Percentiles rank a stretch among this genome's conserved stretches.
phyloP scores from a whole-genome alignment of 495 filamentous ascomycete species.

The Rhypophila decipiens region DNA sequence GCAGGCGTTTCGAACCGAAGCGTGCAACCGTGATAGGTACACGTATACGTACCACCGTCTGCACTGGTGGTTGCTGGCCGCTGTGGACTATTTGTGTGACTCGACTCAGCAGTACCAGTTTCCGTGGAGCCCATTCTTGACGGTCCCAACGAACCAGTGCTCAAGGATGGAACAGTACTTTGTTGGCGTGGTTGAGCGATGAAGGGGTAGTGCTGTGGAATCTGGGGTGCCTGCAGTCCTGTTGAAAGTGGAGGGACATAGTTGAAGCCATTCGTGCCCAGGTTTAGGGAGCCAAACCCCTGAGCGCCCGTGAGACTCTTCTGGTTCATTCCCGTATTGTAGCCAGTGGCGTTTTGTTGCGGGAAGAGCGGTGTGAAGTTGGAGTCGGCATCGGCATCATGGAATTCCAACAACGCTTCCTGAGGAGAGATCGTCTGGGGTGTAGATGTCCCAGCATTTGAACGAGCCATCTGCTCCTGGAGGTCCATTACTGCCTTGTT shows the following conservation, averaged over 20 bases:
- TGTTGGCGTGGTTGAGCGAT: slow-evolving; percentile 36
- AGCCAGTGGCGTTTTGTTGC: slow-evolving; percentile 26
- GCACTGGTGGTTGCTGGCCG: slow-evolving; percentile 60
- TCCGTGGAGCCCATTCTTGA: slow-evolving; percentile 39
- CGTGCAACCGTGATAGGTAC: slow-evolving; percentile 87
- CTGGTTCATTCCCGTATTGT: slow-evolving; percentile 22
- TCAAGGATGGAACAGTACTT: slow-evolving; percentile 39
- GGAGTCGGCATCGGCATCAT: slow-evolving; percentile 62
- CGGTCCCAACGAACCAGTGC: slow-evolving; percentile 27
- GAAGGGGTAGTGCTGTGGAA: slow-evolving; percentile 57
- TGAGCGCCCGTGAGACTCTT: slow-evolving; percentile 24
- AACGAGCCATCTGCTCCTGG: slow-evolving; percentile 43
- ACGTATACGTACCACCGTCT: slow-evolving; percentile 86
- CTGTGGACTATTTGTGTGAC: slow-evolving; percentile 23
- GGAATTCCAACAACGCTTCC: slow-evolving; percentile 82
- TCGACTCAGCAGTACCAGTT: slow-evolving; percentile 22
- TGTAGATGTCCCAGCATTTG: slow-evolving; percentile 37
- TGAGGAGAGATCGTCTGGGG: slow-evolving; percentile 94
- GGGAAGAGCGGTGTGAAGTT: slow-evolving; percentile 69
- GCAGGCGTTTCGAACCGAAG: slow-evolving; percentile 80
- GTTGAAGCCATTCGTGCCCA: slow-evolving; percentile 37
- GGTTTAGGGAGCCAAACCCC: slow-evolving; percentile 38
- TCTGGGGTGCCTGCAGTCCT: slow-evolving; percentile 40
- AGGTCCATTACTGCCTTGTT: slow-evolving; percentile 54
- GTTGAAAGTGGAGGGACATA: slow-evolving; percentile 32